Percentiles rank a stretch among this genome's conserved stretches.
These are phyloP conservation scores for Lathyrus oleraceus DNA, from an alignment of 306 rosid species.

Conservation along the genomic window DNA sequence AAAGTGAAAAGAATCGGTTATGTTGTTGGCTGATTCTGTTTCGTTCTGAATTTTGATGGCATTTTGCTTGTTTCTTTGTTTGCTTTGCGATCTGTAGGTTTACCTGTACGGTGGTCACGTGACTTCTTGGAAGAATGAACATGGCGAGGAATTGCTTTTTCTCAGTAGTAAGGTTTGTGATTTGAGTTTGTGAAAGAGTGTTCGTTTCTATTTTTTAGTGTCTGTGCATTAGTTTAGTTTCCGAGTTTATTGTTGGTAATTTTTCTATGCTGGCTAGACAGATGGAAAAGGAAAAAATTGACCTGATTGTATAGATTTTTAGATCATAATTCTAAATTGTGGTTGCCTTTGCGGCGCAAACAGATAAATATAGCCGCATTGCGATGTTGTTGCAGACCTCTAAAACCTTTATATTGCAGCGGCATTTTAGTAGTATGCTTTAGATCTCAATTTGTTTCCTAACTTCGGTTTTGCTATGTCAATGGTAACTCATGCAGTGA, in stretches of 20 bases:
- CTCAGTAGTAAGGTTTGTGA: slow-evolving; percentile 81
- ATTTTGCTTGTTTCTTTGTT: slow-evolving; percentile 9
- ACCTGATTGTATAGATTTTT: background rate
- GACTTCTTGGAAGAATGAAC: slow-evolving; percentile 98
- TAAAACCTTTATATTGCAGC: background rate
- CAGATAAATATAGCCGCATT: background rate
- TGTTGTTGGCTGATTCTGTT: background rate
- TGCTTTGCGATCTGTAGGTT: slow-evolving; percentile 53
- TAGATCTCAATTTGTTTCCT: slow-evolving; percentile 17
- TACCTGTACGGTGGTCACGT: slow-evolving; percentile 87
- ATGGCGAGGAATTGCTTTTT: slow-evolving; percentile 87
- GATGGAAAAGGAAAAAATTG: background rate
- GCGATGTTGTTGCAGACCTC: background rate
- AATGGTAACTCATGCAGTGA: background rate
- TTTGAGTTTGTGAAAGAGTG: background rate
- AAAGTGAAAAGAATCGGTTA: background rate
- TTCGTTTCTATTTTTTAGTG: background rate
- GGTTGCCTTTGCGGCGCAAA: background rate
- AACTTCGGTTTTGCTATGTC: slow-evolving; percentile 6
- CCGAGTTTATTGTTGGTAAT: background rate
- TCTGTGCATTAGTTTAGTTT: slow-evolving; percentile 3
- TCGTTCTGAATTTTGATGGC: slow-evolving; percentile 8
- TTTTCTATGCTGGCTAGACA: background rate
- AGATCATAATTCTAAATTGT: background rate
- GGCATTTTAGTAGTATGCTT: background rate